A percentile compares a stretch with the other conserved stretches of the same genome.
Evolutionary conservation across 164 flowering plant species (phyloP).

Genomic region (Magnolia kwangsiensis): DNA sequence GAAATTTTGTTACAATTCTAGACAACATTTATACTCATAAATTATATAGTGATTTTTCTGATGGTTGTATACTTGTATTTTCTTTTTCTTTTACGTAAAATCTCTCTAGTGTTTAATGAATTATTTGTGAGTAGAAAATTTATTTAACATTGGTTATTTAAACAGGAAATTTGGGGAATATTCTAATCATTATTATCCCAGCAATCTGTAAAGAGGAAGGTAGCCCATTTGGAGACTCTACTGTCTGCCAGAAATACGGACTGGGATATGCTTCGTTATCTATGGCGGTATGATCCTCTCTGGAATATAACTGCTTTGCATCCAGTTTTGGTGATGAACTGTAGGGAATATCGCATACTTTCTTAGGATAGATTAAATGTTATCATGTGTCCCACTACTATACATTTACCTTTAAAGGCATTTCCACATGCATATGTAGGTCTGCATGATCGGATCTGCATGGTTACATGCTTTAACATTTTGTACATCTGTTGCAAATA

Average conservation of each 20-base stretch:
- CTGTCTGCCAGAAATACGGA: constrained; percentile 48
- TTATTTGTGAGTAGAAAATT: background rate
- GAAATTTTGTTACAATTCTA: too few relatives aligned
- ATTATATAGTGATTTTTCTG: too few relatives aligned
- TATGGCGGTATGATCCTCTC: constrained; percentile 59
- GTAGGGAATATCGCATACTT: too few relatives aligned
- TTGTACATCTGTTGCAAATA: background rate
- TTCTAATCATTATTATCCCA: constrained; percentile 70
- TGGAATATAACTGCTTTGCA: too few relatives aligned
- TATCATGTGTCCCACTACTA: background rate
- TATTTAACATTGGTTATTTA: background rate
- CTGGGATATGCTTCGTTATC: constrained; percentile 77
- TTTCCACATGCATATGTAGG: background rate
- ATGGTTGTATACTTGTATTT: background rate
- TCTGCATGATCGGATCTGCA: background rate
- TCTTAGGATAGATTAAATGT: too few relatives aligned
- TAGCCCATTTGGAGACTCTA: constrained; percentile 72
- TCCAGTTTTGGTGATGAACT: too few relatives aligned
- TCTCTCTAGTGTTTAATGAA: background rate
- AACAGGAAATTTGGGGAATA: constrained; percentile 78
- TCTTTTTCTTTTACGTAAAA: background rate
- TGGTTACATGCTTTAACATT: background rate
- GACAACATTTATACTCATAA: too few relatives aligned
- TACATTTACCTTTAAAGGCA: background rate
- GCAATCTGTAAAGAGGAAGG: constrained; percentile 77